Evolutionary conservation across 2,329 filamentous ascomycete genomes (phyloP).

Genomic region (Gaeumannomyces tritici): DNA sequence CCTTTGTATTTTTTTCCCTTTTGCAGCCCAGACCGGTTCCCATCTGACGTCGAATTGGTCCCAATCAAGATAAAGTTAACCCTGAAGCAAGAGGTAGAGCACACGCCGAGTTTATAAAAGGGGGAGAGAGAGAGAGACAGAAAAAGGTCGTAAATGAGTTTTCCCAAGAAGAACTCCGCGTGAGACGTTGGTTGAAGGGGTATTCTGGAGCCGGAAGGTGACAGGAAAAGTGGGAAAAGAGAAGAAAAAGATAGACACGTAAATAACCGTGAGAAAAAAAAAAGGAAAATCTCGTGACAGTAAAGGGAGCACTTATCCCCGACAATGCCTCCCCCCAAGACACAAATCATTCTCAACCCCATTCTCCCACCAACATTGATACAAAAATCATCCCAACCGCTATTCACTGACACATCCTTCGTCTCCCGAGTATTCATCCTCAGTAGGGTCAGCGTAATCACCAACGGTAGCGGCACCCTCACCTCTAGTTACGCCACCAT

Average conservation of each 20-base stretch:
- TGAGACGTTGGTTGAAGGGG: neutral
- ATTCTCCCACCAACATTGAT: neutral
- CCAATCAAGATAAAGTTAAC: neutral
- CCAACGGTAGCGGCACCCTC: neutral
- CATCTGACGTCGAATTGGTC: neutral
- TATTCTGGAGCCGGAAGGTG: constrained; percentile 1
- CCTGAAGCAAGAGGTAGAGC: neutral
- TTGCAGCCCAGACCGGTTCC: neutral
- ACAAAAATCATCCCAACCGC: neutral
- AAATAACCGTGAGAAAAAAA: neutral
- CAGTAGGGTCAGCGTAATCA: neutral
- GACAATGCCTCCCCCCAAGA: neutral
- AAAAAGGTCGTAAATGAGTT: neutral
- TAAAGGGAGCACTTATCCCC: neutral
- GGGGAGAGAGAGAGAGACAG: neutral
- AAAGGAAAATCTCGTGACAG: neutral
- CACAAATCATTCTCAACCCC: neutral
- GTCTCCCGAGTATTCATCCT: constrained; percentile 13
- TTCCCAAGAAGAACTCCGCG: neutral
- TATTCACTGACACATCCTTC: constrained; percentile 22
- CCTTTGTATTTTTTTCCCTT: neutral
- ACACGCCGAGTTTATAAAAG: neutral
- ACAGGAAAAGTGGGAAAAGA: neutral
- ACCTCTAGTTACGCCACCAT: constrained; percentile 2
- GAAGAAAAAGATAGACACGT: too few species aligned